Conservation (phyloP, 805 yeast genomes). For the Candida railenensis region DNA sequence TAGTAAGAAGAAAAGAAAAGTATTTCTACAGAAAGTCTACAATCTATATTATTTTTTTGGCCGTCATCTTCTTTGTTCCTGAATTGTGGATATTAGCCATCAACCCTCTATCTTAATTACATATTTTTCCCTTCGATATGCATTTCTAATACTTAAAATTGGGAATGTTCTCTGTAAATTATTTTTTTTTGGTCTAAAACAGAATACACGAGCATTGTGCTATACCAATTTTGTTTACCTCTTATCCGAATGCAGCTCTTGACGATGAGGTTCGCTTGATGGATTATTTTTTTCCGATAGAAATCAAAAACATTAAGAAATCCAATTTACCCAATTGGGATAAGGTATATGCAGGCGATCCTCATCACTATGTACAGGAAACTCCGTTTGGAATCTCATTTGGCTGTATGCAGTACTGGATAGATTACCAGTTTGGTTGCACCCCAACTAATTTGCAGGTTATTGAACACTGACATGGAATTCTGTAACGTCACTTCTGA, state of each 20-base stretch:
- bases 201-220: not conserved
- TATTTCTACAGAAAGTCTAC: too few relatives aligned
- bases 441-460: too few relatives aligned
- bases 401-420: not conserved
- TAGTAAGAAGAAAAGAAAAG: too few relatives aligned
- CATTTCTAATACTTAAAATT: not conserved
- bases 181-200: not conserved
- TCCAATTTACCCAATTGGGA: not conserved
- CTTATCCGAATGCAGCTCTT: constrained; percentile 1
- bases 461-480: not conserved
- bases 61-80: not conserved
- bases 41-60: too few relatives aligned
- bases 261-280: not conserved
- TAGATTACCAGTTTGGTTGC: not conserved
- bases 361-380: too few relatives aligned
- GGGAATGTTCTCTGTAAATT: not conserved
- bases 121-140: not conserved
- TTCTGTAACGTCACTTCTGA: not conserved
- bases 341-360: not conserved
- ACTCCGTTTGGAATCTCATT: not conserved
- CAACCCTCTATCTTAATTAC: not conserved
- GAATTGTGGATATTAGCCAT: not conserved
- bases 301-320: not conserved
- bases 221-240: not conserved
- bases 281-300: not conserved